These are phyloP conservation scores for Neurospora tetraspora DNA, from an alignment of 495 filamentous ascomycete genomes.

Conservation along the genomic window DNA sequence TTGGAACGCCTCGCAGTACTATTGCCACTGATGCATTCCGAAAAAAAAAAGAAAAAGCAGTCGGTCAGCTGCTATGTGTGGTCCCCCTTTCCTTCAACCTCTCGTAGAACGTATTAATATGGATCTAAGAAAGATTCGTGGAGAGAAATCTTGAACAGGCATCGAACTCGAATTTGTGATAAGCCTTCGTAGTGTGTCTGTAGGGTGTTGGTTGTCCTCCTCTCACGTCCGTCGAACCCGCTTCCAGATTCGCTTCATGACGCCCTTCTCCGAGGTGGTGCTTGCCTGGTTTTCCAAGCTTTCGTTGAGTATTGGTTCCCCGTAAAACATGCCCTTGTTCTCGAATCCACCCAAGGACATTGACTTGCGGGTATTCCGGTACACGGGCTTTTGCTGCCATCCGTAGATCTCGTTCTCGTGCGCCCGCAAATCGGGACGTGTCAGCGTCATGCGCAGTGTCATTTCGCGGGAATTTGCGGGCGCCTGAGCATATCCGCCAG, in stretches of 20 bases:
- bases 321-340: slow-evolving; percentile 6
- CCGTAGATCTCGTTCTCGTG: slow-evolving; percentile 54
- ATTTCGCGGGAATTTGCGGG: slow-evolving; percentile 66
- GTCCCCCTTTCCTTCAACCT: neutral
- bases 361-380: slow-evolving; percentile 17
- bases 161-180: no score
- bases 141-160: neutral
- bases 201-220: neutral
- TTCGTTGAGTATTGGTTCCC: slow-evolving; percentile 14
- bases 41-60: neutral
- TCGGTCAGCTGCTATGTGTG: neutral
- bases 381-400: slow-evolving; percentile 34
- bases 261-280: slow-evolving; percentile 18
- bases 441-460: slow-evolving; percentile 92
- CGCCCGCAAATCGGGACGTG: slow-evolving; percentile 71
- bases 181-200: no score
- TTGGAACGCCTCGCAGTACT: neutral
- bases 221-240: slow-evolving; percentile 20
- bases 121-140: neutral
- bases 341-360: slow-evolving; percentile 8
- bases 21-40: neutral
- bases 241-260: slow-evolving; percentile 33
- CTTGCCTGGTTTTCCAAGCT: slow-evolving; percentile 18
- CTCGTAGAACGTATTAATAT: neutral
- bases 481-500: slow-evolving; percentile 38